Conservation (phyloP, 345 rosid genomes). For the Pugionium dolabratum region DNA sequence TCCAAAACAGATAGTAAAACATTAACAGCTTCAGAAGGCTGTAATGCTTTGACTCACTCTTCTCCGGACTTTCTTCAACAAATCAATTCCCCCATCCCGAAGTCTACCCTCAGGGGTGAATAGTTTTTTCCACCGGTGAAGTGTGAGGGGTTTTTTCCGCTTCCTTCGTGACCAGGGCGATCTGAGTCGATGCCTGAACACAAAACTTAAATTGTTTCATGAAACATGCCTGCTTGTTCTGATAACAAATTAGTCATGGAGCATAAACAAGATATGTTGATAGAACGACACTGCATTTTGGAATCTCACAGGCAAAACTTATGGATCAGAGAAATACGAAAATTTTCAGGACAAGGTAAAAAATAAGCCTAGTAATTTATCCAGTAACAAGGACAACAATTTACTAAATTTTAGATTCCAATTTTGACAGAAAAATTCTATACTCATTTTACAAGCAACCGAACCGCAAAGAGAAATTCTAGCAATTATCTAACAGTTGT, state of each 20-base stretch:
- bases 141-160: constrained; percentile 68
- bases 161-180: constrained; percentile 92
- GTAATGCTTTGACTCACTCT: constrained; percentile 61
- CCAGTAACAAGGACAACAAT: background rate
- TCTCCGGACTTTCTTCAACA: constrained; percentile 86
- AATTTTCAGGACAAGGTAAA: too few species aligned
- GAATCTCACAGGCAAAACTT: background rate
- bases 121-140: constrained; percentile 71
- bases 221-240: background rate
- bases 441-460: too few species aligned
- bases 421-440: too few species aligned
- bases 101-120: constrained; percentile 77
- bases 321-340: background rate
- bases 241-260: background rate
- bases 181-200: constrained; percentile 62
- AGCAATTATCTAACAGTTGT: background rate
- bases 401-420: too few species aligned
- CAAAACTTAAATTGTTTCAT: background rate
- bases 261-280: constrained; percentile 12
- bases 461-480: background rate
- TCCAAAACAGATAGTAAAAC: constrained; percentile 6
- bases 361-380: too few species aligned
- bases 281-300: background rate
- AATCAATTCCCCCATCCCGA: constrained; percentile 68
- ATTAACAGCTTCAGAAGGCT: constrained; percentile 13